Percentiles rank a stretch among this genome's conserved stretches.
phyloP scores from a whole-genome alignment of 345 rosid species.

The Eucalyptus erythrocorys region DNA sequence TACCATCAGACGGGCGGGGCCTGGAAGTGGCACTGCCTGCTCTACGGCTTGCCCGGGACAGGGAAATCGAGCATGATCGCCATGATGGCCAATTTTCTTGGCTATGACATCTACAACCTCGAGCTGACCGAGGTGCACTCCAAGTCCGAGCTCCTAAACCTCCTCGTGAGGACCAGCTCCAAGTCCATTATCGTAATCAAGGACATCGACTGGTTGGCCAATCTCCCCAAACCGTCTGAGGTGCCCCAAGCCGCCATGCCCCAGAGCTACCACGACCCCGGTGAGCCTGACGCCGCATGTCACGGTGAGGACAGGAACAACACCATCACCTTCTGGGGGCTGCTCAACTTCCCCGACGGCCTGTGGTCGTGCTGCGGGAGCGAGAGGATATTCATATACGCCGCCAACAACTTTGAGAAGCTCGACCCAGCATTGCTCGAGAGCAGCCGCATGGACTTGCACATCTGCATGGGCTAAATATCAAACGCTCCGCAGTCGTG shows the following conservation, averaged over 20 bases:
- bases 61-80: no score
- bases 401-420: conserved; percentile 76
- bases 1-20: no score
- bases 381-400: conserved; percentile 81
- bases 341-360: conserved; percentile 86
- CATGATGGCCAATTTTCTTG: no score
- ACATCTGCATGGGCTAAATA: no score
- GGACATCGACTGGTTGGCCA: conserved; percentile 79
- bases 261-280: no score
- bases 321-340: conserved; percentile 65
- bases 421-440: conserved; percentile 80
- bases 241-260: no score
- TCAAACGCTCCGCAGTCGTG: no score
- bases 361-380: conserved; percentile 92
- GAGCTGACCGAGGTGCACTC: conserved; percentile 75
- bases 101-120: conserved; percentile 23
- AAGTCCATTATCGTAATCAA: conserved; percentile 85
- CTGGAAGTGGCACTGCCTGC: no score
- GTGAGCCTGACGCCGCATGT: accelerated
- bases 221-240: neutral
- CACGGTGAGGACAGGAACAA: neutral
- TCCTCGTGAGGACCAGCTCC: conserved; percentile 75
- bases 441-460: conserved; percentile 19
- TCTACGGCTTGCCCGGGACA: neutral
- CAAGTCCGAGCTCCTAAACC: conserved; percentile 70